Evolutionary conservation across 192 early-diverging fungal genomes (phyloP), one percentile per base, ranked within the genome.

Genomic region (Kappamyces sp.): DNA sequence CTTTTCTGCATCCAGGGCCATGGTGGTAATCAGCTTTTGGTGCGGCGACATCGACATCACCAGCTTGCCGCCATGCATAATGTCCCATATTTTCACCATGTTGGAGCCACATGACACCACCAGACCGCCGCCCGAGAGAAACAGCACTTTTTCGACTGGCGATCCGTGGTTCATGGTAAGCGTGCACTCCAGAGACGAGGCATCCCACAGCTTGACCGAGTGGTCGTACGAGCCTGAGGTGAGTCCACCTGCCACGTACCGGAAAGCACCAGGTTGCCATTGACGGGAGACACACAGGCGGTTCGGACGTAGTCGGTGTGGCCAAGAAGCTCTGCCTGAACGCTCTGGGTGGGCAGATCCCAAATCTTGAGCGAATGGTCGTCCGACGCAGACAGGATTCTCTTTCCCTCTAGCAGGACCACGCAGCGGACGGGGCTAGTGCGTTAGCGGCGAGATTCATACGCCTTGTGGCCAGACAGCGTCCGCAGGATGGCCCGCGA

Each of bases 141-240:
- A 80, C 45, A 94, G 62, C 14, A 95, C 76, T 38, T 75, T 66
- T 72, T 99, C 96, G 3, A 99, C 87, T n/a, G 96, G 96, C 2
- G 77, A 76, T 31, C 80, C 91, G 54, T 91, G 89, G 37, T 80
- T 60, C 73, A 96, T 86, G 3, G 84, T 88, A 65, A 88, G 81
- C 9, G 75, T 74, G 72, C 89, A 87, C 12, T 49, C 53, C 54
- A 86, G 82, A 30, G 86, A 72, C 32, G 94, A 83, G 61, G 86
- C 66, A 69, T 99, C 96, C 90, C 91, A 99, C 14, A 97, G 71
- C 59, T 84, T 84, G 32, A 97, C 84, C 30, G 91, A 92, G 62
- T 95, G 90, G 74, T 99, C 96, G 63, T 99, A 99, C 1, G 93
- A 95, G 4, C 94, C 91, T 1, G 90, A 67, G 30, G 70, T 62